Percentiles rank a stretch among this genome's conserved stretches.
Evolutionary conservation across 225 moss, liverwort and hornwort genomes (phyloP).

Genomic region (Pseudisothecium myosuroides): DNA sequence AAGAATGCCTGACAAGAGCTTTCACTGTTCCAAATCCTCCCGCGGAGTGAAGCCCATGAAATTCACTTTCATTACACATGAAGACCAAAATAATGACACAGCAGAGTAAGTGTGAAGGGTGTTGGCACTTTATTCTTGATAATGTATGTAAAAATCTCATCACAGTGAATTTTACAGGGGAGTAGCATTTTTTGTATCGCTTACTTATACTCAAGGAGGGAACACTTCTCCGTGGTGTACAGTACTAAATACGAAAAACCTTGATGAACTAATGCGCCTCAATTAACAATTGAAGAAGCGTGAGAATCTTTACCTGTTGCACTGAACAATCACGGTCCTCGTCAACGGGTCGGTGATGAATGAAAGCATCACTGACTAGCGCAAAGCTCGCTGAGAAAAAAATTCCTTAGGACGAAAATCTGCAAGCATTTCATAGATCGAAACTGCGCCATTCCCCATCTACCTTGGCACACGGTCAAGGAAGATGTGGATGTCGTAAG

Average conservation of each 20-base stretch:
- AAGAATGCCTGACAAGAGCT: neutral
- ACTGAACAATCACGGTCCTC: neutral
- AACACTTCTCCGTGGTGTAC: neutral
- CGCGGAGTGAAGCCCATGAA: neutral
- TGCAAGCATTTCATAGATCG: neutral
- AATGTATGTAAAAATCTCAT: neutral
- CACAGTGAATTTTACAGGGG: neutral
- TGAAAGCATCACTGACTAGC: neutral
- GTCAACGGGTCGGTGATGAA: neutral
- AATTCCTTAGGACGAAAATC: neutral
- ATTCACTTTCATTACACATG: no score
- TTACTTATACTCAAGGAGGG: neutral
- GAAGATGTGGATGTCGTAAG: constrained; percentile 1
- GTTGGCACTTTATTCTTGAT: neutral
- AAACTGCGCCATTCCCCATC: neutral
- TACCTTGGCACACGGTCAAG: neutral
- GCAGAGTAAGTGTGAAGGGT: neutral
- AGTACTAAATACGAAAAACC: neutral
- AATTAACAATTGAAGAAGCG: neutral
- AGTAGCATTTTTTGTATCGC: neutral
- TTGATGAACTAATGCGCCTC: neutral
- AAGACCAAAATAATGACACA: neutral
- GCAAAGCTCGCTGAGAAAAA: neutral
- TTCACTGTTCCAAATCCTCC: neutral
- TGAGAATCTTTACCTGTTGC: neutral